Conservation (phyloP, 305 asterid species). For the Euphrasia arctica region DNA sequence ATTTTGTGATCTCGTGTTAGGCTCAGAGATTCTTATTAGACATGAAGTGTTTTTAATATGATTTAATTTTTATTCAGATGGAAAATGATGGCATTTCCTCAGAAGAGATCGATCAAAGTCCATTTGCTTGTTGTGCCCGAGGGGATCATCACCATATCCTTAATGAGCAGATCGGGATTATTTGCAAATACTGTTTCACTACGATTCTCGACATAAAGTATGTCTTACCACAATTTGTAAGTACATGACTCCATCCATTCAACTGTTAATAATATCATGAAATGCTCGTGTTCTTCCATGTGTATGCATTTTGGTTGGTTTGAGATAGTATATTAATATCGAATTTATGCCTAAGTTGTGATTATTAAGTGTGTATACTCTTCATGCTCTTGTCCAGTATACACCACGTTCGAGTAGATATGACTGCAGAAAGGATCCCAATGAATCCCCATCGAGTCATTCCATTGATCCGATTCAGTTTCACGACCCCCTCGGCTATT, state of each 20-base stretch:
- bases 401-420: constrained; percentile 26
- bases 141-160: constrained; percentile 53
- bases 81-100: constrained; percentile 24
- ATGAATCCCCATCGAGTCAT: constrained; percentile 20
- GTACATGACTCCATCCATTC: constrained; percentile 18
- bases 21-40: background rate
- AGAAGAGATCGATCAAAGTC: constrained; percentile 28
- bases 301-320: background rate
- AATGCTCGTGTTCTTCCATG: background rate
- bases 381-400: constrained; percentile 37
- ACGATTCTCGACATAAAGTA: constrained; percentile 52
- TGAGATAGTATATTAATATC: background rate
- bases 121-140: constrained; percentile 38
- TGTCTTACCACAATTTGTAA: constrained; percentile 64
- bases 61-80: constrained; percentile 28
- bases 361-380: too few relatives aligned
- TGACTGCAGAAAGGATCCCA: constrained; percentile 27
- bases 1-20: background rate
- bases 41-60: background rate
- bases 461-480: constrained; percentile 20
- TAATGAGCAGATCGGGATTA: constrained; percentile 63
- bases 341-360: too few relatives aligned
- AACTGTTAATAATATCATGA: background rate
- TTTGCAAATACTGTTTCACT: constrained; percentile 46
- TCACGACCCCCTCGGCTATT: constrained; percentile 18